These are phyloP conservation scores for Rhodosporidiobolus odoratus DNA, from an alignment of 768 basidiomycete species.

Conservation along the genomic window DNA sequence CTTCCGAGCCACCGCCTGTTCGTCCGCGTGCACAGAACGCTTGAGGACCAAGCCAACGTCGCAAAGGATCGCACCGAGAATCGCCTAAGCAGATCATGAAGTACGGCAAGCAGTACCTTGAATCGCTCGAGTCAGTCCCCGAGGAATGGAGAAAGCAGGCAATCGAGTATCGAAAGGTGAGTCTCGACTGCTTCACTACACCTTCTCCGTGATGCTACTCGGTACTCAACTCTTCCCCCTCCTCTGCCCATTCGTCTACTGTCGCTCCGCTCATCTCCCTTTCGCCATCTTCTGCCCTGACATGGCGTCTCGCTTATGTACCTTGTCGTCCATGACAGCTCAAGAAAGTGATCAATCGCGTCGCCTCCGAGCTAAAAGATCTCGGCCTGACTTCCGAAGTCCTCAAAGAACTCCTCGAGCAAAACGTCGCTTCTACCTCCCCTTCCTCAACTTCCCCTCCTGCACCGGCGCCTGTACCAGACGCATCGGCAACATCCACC, in stretches of 20 bases:
- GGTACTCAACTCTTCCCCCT: not conserved
- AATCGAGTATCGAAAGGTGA: conserved; percentile 75
- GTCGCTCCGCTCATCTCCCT: not conserved
- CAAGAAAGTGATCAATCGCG: conserved; percentile 80
- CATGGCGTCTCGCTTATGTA: not conserved
- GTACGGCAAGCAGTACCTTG: conserved; percentile 49
- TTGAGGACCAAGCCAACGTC: too few species aligned
- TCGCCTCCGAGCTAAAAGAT: conserved; percentile 68
- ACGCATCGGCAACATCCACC: not conserved
- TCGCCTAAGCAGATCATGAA: conserved; percentile 43
- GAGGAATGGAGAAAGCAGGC: conserved; percentile 70
- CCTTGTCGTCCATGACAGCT: conserved; percentile 54
- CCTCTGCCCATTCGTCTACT: not conserved
- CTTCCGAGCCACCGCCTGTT: too few species aligned
- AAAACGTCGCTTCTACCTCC: conserved; percentile 29
- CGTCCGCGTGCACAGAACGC: too few species aligned
- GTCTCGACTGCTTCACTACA: not conserved
- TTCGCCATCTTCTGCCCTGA: not conserved
- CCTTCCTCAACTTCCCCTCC: not conserved
- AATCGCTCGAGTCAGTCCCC: conserved; percentile 57
- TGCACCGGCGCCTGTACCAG: not conserved
- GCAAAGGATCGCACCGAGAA: too few species aligned
- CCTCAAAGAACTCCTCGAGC: conserved; percentile 48
- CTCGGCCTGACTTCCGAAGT: conserved; percentile 58
- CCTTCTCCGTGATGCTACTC: not conserved